Evolutionary conservation across 2,329 filamentous ascomycete genomes (phyloP), one percentile per base, ranked within the genome.

Genomic region (Fusarium brevicatenulatum): DNA sequence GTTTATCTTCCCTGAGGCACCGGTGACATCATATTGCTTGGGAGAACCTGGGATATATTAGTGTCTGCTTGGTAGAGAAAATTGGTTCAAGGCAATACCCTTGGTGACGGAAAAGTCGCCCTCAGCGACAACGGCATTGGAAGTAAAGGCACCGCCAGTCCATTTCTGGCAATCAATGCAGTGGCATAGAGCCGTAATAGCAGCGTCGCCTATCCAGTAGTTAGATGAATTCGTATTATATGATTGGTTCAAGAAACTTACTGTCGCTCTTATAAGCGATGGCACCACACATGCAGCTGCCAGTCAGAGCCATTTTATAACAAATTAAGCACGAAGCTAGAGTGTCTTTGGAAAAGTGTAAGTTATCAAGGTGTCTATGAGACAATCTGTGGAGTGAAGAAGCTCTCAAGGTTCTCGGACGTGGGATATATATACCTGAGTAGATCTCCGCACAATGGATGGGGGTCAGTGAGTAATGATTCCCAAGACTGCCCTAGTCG

Each of bases 101-200:
- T 87, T 85, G 54, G 83, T 86, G 30, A 89, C 80, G 37, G 82
- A 82, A 79, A 89, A 87, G 32, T 78, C 78, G 13, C 77, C 76
- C 21, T 85, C 82, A 8, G 86, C 82, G 6, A 89, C 83, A 6
- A 89, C 81, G 15, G 83, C 83, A 76, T 89, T 90, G 75, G 86
- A 85, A 37, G 87, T 88, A 76, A 84, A 89, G 19, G 87, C 83
- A n/a, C 85, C 81, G 43, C 87, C 87, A 13, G 86, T 84, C 85
- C 85, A 86, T 80, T 89, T 89, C 70, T 89, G 86, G 76, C 87
- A 89, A 68, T 88, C 86, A 18, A 76, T 73, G 77, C 86, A 88
- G 75, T 88, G 86, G 78, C 87, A 89, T 39, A 89, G 79, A 11
- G 86, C 86, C 23, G 82, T 85, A 7, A 78, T 61, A 21, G 78